Evolutionary conservation across 805 yeast genomes (phyloP).

Genomic region (Nakazawaea ishiwadae): DNA sequence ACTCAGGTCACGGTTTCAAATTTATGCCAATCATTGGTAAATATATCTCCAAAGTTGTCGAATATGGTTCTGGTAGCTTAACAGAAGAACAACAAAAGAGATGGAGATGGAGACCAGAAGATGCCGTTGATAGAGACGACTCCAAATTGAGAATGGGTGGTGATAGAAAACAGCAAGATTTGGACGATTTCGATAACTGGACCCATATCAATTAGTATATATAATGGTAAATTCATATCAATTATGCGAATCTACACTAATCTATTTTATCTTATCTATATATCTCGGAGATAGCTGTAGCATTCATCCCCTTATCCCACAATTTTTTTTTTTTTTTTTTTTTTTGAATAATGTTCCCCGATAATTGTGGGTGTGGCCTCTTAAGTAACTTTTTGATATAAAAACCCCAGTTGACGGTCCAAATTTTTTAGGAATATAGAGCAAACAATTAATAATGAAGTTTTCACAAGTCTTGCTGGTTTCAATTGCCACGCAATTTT

Average conservation of each 20-base stretch:
- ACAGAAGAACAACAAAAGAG: constrained; percentile 16
- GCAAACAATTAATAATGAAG: background rate
- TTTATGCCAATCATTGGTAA: constrained; percentile 30
- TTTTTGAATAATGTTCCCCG: too few species aligned
- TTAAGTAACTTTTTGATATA: too few species aligned
- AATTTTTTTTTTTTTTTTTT: too few species aligned
- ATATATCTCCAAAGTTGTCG: constrained; percentile 21
- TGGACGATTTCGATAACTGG: constrained; percentile 9
- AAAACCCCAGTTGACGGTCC: too few species aligned
- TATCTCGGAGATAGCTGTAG: background rate
- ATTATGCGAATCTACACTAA: too few species aligned
- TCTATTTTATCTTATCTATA: background rate
- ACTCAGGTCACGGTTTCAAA: constrained; percentile 32
- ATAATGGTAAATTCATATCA: background rate
- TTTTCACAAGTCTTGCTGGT: background rate
- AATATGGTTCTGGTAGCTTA: constrained; percentile 16
- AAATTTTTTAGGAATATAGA: too few species aligned
- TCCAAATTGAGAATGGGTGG: constrained; percentile 11
- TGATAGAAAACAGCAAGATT: constrained; percentile 9
- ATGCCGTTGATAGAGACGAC: constrained; percentile 12
- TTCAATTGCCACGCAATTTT: background rate
- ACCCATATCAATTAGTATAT: constrained; percentile 4
- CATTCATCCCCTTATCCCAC: too few species aligned
- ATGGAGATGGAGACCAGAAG: constrained; percentile 27
- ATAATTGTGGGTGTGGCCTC: background rate